A percentile compares a stretch with the other conserved stretches of the same genome.
These are phyloP conservation scores for Neurospora intermedia DNA, from an alignment of 495 filamentous ascomycete genomes.

Conservation along the genomic window DNA sequence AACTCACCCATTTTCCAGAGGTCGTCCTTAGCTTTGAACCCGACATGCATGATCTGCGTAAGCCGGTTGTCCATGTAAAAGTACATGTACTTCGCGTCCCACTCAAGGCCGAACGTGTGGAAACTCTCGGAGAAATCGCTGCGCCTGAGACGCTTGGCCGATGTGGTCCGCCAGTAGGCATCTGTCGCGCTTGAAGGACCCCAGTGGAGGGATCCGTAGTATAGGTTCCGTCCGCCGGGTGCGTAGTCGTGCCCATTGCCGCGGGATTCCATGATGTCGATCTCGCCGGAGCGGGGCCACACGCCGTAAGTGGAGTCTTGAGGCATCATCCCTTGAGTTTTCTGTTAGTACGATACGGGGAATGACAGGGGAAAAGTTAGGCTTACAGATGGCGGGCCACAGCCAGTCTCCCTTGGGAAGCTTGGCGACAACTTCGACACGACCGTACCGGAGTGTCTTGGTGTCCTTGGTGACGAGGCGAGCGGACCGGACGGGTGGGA, in stretches of 20 bases:
- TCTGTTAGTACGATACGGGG: not conserved
- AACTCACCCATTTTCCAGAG: conserved; percentile 51
- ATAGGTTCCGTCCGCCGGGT: conserved; percentile 9
- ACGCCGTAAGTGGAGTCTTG: conserved; percentile 22
- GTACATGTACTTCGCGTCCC: conserved; percentile 58
- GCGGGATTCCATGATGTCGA: conserved; percentile 22
- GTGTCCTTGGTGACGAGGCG: conserved; percentile 30
- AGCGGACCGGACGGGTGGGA: conserved; percentile 31
- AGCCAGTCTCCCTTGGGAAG: conserved; percentile 34
- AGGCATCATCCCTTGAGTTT: conserved; percentile 27
- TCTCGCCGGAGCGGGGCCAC: conserved; percentile 26
- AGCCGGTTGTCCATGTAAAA: conserved; percentile 54
- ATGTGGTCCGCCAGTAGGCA: conserved; percentile 13
- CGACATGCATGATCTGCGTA: conserved; percentile 48
- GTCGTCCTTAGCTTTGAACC: conserved; percentile 35
- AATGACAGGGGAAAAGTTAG: not conserved
- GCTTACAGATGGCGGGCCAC: conserved; percentile 32
- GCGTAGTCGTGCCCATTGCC: conserved; percentile 11
- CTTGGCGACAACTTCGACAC: conserved; percentile 34
- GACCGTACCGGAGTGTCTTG: conserved; percentile 29
- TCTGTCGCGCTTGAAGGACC: conserved; percentile 12
- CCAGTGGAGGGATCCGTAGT: conserved; percentile 20
- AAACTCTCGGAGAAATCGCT: conserved; percentile 11
- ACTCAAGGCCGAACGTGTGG: conserved; percentile 57
- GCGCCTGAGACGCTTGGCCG: conserved; percentile 10